Percentiles rank a stretch among this genome's conserved stretches.
Conservation (phyloP, 768 basidiomycete genomes). For the Lactarius psammicola region DNA sequence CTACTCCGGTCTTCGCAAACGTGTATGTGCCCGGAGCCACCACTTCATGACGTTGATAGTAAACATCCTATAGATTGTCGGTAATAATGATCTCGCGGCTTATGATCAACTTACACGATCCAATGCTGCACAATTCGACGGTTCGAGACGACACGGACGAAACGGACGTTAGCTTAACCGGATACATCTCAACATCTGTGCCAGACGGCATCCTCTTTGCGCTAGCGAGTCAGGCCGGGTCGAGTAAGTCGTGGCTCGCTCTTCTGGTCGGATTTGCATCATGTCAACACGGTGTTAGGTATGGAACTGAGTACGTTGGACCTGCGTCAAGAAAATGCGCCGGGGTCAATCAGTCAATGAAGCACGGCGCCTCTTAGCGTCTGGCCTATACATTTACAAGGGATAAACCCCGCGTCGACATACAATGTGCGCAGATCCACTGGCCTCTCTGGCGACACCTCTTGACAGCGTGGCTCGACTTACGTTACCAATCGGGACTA, state of each 20-base stretch:
- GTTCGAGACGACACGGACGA: not conserved
- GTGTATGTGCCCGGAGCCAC: conserved; percentile 7
- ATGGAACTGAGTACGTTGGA: not conserved
- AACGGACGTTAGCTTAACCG: not conserved
- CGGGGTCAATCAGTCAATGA: too few relatives aligned
- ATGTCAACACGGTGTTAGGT: not conserved
- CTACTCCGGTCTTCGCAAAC: conserved; percentile 15
- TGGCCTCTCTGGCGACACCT: not conserved
- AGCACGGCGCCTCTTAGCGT: not conserved
- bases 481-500: not conserved
- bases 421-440: not conserved
- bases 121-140: not conserved
- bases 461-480: not conserved
- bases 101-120: conserved; percentile 26
- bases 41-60: not conserved
- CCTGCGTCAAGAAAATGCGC: not conserved
- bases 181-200: conserved; percentile 12
- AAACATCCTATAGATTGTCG: conserved; percentile 4
- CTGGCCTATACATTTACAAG: not conserved
- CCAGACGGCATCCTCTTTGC: not conserved
- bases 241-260: not conserved
- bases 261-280: not conserved
- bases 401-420: not conserved
- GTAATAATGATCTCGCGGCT: conserved; percentile 24
- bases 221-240: not conserved